Conservation (phyloP, 2,329 filamentous ascomycete species). For the Pseudofabraea citricarpa region DNA sequence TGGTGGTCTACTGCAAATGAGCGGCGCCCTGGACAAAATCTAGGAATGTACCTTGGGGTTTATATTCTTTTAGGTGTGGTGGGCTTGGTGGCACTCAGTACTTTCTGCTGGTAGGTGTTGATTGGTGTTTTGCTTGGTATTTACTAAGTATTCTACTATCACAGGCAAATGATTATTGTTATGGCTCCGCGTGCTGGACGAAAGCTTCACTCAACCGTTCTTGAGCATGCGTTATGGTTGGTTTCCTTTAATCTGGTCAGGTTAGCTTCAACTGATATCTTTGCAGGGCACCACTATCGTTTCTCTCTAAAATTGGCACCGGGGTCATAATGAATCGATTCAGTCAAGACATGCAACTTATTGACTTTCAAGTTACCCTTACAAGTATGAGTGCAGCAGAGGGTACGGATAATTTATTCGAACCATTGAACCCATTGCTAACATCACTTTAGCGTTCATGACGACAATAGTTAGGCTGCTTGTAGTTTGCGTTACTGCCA, state of each 20-base stretch:
- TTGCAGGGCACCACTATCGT: slow-evolving; percentile 33
- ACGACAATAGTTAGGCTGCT: slow-evolving; percentile 17
- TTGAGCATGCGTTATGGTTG: slow-evolving; percentile 22
- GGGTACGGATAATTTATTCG: neutral
- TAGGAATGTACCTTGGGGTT: neutral
- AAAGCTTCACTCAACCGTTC: slow-evolving; percentile 41
- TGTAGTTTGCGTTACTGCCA: slow-evolving; percentile 10
- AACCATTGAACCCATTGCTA: neutral
- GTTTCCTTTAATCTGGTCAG: neutral
- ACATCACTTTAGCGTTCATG: slow-evolving; percentile 14
- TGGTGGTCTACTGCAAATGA: neutral
- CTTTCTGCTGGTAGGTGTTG: slow-evolving; percentile 15
- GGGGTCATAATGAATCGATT: slow-evolving; percentile 40
- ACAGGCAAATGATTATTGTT: slow-evolving; percentile 39
- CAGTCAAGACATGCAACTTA: slow-evolving; percentile 34
- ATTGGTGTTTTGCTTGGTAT: slow-evolving; percentile 5
- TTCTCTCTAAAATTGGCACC: slow-evolving; percentile 37
- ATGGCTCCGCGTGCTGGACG: slow-evolving; percentile 48
- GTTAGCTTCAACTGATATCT: neutral
- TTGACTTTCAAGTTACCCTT: slow-evolving; percentile 22
- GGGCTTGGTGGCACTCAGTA: neutral
- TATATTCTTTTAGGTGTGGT: neutral
- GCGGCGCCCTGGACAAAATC: neutral
- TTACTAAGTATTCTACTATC: slow-evolving; percentile 2
- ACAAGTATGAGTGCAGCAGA: slow-evolving; percentile 13